A percentile compares a stretch with the other conserved stretches of the same genome.
Evolutionary conservation across 176 grass and related monocot species (phyloP).

Genomic region (Coix lacrymajobi): DNA sequence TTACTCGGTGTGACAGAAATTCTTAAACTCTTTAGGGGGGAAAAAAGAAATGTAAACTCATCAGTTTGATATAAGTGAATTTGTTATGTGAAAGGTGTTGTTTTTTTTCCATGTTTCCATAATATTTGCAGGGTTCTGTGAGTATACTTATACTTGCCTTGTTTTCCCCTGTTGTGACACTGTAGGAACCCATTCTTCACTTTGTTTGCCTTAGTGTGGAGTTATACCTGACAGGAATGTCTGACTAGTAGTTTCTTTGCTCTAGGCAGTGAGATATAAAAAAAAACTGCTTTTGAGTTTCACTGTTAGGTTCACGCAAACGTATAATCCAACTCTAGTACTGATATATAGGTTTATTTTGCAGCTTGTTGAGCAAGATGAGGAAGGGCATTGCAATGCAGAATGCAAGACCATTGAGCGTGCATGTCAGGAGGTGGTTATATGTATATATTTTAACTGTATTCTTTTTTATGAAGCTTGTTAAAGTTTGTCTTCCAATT

Average conservation of each 20-base stretch:
- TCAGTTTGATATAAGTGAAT: not conserved
- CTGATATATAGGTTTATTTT: conserved; percentile 15
- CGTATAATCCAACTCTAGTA: not conserved
- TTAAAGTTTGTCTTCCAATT: not conserved
- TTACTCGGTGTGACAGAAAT: not conserved
- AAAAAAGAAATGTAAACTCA: not conserved
- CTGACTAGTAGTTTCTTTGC: not conserved
- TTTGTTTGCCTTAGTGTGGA: not conserved
- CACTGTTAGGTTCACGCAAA: not conserved
- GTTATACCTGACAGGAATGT: not conserved
- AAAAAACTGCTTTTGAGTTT: not conserved
- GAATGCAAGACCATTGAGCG: conserved; percentile 94
- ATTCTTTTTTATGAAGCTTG: not conserved
- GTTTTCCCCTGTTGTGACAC: not conserved
- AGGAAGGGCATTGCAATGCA: conserved; percentile 87
- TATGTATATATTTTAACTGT: not conserved
- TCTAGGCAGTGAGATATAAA: not conserved
- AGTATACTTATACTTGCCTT: not conserved
- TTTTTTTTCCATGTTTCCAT: not conserved
- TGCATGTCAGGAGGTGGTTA: conserved; percentile 84
- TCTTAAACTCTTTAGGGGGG: no score
- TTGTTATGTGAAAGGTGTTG: not conserved
- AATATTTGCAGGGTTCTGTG: no score
- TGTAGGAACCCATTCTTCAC: not conserved
- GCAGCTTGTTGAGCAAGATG: conserved; percentile 90